Percentiles rank a stretch among this genome's conserved stretches.
These are phyloP conservation scores for Russula sp. DNA, from an alignment of 768 basidiomycete species.

Conservation along the genomic window DNA sequence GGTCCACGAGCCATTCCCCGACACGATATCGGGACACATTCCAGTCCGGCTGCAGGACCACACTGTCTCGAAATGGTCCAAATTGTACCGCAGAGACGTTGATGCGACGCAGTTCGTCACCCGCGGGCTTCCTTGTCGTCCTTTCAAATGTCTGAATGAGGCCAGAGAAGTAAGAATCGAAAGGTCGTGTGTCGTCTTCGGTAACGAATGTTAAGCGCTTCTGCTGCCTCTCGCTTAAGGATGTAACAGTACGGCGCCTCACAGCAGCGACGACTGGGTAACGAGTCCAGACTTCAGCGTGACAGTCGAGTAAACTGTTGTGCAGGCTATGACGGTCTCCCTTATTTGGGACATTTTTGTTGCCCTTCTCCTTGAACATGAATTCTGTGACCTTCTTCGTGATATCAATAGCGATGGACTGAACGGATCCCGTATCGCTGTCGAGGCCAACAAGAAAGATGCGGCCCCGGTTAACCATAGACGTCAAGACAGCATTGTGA, in stretches of 20 bases:
- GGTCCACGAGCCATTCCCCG: constrained; percentile 61
- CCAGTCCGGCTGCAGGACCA: constrained; percentile 11
- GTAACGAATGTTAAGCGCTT: constrained; percentile 43
- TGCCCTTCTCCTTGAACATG: constrained; percentile 43
- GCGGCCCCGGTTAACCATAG: constrained; percentile 38
- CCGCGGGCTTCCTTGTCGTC: constrained; percentile 47
- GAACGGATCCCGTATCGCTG: constrained; percentile 28
- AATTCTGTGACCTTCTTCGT: constrained; percentile 53
- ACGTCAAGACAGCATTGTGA: constrained; percentile 36
- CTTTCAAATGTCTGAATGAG: constrained; percentile 44
- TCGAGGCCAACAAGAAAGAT: constrained; percentile 43
- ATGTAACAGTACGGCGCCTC: constrained; percentile 13
- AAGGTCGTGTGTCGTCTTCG: constrained; percentile 33
- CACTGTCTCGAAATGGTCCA: constrained; percentile 24
- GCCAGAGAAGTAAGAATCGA: constrained; percentile 39
- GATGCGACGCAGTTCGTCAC: constrained; percentile 37
- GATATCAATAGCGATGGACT: constrained; percentile 47
- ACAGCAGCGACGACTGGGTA: constrained; percentile 18
- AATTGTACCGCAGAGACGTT: constrained; percentile 33
- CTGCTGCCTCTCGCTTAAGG: constrained; percentile 26
- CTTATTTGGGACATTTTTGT: constrained; percentile 19
- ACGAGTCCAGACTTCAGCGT: constrained; percentile 12
- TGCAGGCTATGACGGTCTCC: constrained; percentile 30
- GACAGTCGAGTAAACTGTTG: constrained; percentile 31
- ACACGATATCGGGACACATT: constrained; percentile 37